phyloP scores from a whole-genome alignment of 164 flowering plant species.

The Vitis riparia region DNA sequence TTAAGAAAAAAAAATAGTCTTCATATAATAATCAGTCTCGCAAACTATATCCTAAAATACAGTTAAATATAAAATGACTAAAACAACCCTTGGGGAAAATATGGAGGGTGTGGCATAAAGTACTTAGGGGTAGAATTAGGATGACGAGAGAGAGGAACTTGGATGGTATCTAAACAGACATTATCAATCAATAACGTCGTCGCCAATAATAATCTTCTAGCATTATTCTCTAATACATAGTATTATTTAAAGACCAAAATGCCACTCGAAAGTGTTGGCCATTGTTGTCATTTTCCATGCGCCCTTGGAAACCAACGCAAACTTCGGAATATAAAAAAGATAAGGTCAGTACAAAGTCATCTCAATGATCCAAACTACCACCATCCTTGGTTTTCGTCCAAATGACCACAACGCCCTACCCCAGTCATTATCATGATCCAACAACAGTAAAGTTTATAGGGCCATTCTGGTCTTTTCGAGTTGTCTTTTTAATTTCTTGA shows the following conservation, averaged over 20 bases:
- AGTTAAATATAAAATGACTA: constrained; percentile 4
- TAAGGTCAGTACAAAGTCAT: constrained; percentile 39
- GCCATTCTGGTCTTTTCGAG: not conserved
- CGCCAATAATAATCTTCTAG: not conserved
- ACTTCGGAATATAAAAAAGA: constrained; percentile 34
- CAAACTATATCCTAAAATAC: too few relatives aligned
- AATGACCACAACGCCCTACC: constrained; percentile 17
- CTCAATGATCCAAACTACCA: constrained; percentile 37
- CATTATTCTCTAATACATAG: too few relatives aligned
- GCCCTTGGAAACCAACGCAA: constrained; percentile 25
- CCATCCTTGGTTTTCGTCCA: constrained; percentile 11
- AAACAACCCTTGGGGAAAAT: constrained; percentile 1
- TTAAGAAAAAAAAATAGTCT: too few relatives aligned
- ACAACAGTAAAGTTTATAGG: constrained; percentile 7
- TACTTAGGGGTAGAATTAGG: too few relatives aligned
- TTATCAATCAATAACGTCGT: not conserved
- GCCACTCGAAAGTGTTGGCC: constrained; percentile 2
- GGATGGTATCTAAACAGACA: not conserved
- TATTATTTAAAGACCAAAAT: constrained; percentile 1
- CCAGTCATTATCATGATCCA: not conserved
- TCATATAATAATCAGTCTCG: too few relatives aligned
- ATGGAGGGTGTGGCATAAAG: too few relatives aligned
- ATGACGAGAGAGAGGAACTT: too few relatives aligned
- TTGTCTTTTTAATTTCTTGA: too few relatives aligned
- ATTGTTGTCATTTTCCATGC: constrained; percentile 5